These are phyloP conservation scores for Chenopodium album DNA, from an alignment of 148 eudicot genomes.

Conservation along the genomic window DNA sequence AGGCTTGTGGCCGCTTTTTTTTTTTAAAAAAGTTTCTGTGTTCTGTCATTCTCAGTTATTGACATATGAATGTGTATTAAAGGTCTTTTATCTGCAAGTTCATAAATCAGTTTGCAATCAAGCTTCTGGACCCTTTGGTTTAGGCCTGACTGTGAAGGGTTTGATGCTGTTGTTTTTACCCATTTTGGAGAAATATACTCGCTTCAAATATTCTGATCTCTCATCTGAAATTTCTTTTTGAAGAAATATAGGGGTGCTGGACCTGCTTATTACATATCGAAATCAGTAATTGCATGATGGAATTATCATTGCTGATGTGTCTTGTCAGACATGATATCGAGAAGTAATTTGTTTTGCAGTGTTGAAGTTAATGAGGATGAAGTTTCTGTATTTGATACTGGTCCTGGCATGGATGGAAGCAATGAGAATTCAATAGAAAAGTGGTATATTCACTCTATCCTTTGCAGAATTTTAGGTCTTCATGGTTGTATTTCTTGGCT, in stretches of 20 bases:
- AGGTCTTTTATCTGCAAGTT: background rate
- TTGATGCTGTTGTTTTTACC: no score
- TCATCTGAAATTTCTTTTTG: background rate
- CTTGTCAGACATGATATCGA: background rate
- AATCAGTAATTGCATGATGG: background rate
- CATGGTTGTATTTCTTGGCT: background rate
- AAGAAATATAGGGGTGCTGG: background rate
- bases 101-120: background rate
- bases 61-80: background rate
- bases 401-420: conserved; percentile 75
- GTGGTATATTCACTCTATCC: conserved; percentile 42
- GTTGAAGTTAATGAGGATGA: conserved; percentile 38
- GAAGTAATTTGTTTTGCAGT: conserved; percentile 38
- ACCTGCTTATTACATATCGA: background rate
- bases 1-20: background rate
- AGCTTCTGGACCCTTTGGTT: background rate
- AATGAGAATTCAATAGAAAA: conserved; percentile 57
- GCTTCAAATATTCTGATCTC: background rate
- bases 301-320: background rate
- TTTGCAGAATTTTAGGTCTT: background rate
- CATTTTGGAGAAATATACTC: background rate
- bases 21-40: no score
- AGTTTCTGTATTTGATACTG: conserved; percentile 61
- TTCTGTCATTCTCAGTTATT: background rate
- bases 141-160: background rate